phyloP scores from a whole-genome alignment of 768 basidiomycete genomes.

The Leccinum pellstonianum region DNA sequence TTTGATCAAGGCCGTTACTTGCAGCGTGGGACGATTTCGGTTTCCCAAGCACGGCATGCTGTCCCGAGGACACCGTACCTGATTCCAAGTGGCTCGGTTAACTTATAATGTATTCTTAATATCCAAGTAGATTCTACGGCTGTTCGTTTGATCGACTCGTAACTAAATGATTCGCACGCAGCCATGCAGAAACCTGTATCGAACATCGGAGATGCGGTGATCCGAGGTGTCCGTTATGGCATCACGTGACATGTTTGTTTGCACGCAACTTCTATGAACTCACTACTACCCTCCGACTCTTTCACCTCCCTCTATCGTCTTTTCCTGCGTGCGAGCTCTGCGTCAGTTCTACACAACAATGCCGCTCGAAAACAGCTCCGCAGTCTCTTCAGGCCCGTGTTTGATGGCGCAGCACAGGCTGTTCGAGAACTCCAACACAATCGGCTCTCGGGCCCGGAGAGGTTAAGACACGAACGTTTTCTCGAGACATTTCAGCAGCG shows the following conservation, averaged over 20 bases:
- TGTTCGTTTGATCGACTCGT: slow-evolving; percentile 3
- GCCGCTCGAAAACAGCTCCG: slow-evolving; percentile 45
- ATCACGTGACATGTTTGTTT: slow-evolving; percentile 16
- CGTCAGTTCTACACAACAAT: slow-evolving; percentile 55
- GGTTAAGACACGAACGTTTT: slow-evolving; percentile 39
- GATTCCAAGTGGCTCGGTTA: slow-evolving; percentile 1
- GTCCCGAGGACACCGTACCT: not conserved
- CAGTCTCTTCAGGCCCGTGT: slow-evolving; percentile 52
- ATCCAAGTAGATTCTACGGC: not conserved
- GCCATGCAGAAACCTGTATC: not conserved
- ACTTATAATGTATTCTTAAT: slow-evolving; percentile 3
- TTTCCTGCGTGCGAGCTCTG: slow-evolving; percentile 53
- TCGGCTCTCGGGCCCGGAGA: slow-evolving; percentile 28
- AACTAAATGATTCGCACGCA: slow-evolving; percentile 3
- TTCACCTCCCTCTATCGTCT: slow-evolving; percentile 63
- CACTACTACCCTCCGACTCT: slow-evolving; percentile 25
- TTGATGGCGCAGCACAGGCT: slow-evolving; percentile 48
- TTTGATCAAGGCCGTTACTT: slow-evolving; percentile 9
- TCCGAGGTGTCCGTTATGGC: not conserved
- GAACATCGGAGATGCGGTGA: not conserved
- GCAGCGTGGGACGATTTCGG: slow-evolving; percentile 14
- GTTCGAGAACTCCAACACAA: slow-evolving; percentile 40
- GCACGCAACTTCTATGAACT: slow-evolving; percentile 6
- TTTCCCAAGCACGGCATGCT: slow-evolving; percentile 6
- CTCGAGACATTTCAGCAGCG: slow-evolving; percentile 54